Conservation (phyloP, 352 stramenopile species). For the Phytophthora syringae region DNA sequence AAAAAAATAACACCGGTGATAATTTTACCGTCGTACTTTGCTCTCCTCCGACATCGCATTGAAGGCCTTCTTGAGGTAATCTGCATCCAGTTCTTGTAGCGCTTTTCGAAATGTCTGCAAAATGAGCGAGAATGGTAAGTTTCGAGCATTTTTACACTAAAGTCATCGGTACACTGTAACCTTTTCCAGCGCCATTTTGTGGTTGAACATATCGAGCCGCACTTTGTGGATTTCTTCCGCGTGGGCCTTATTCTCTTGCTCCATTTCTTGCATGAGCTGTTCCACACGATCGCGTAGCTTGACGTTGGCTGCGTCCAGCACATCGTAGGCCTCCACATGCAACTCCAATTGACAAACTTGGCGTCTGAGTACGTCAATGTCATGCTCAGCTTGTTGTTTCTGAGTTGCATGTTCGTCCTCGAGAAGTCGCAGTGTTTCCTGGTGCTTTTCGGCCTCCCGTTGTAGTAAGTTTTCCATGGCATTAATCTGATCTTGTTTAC, state of each 20-base stretch:
- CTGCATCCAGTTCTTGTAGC: constrained; percentile 75
- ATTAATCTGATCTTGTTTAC: constrained; percentile 76
- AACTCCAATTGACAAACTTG: constrained; percentile 68
- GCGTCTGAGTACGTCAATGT: constrained; percentile 62
- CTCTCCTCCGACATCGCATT: constrained; percentile 85
- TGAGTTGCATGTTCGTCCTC: constrained; percentile 70
- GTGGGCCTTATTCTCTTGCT: constrained; percentile 65
- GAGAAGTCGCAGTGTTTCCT: constrained; percentile 55
- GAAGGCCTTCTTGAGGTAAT: constrained; percentile 85
- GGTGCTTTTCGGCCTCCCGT: constrained; percentile 70
- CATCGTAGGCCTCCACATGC: constrained; percentile 76
- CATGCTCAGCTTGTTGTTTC: constrained; percentile 61
- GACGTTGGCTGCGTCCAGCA: constrained; percentile 65
- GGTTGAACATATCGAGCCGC: constrained; percentile 84
- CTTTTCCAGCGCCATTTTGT: constrained; percentile 87
- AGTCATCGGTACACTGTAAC: constrained; percentile 19
- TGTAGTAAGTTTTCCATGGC: constrained; percentile 68
- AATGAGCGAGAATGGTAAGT: background rate
- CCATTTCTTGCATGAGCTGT: constrained; percentile 69
- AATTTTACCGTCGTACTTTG: constrained; percentile 43
- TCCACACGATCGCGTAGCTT: constrained; percentile 63
- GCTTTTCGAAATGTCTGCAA: constrained; percentile 74
- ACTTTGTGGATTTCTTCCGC: constrained; percentile 82
- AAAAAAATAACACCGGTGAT: background rate
- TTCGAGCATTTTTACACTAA: background rate